Evolutionary conservation across 495 filamentous ascomycete species (phyloP).

Genomic region (Trypethelium eluteriae): DNA sequence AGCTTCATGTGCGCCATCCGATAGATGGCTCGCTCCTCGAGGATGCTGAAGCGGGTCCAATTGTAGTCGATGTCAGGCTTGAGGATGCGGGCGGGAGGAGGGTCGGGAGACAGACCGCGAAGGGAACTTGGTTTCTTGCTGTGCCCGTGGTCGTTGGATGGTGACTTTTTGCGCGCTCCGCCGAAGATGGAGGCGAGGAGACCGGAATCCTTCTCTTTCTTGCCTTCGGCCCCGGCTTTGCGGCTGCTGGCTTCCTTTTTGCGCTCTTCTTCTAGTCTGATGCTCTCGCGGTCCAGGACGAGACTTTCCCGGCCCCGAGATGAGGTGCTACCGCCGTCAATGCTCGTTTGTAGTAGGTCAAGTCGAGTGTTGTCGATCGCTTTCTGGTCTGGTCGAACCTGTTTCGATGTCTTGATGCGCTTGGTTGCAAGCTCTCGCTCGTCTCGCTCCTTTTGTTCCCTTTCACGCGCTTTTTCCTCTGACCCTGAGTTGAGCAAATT

Average conservation of each 20-base stretch:
- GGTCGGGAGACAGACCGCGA: conserved; percentile 74
- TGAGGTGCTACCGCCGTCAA: conserved; percentile 45
- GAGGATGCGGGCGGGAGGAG: conserved; percentile 56
- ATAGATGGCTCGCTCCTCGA: conserved; percentile 96
- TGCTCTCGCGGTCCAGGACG: conserved; percentile 65
- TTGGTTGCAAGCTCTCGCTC: conserved; percentile 40
- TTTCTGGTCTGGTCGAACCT: conserved; percentile 40
- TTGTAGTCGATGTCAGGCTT: conserved; percentile 85
- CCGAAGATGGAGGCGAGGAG: conserved; percentile 88
- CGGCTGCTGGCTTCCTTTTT: conserved; percentile 66
- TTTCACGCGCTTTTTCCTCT: conserved; percentile 57
- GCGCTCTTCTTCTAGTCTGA: conserved; percentile 72
- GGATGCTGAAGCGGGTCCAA: conserved; percentile 90
- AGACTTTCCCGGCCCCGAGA: conserved; percentile 71
- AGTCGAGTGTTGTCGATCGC: conserved; percentile 67
- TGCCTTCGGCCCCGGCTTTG: conserved; percentile 62
- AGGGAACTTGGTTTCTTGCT: conserved; percentile 62
- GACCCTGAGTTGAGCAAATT: conserved; percentile 43
- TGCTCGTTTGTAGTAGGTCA: conserved; percentile 74
- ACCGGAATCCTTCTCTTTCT: conserved; percentile 78
- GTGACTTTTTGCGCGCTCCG: conserved; percentile 73
- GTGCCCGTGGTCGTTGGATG: conserved; percentile 52
- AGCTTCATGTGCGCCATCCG: conserved; percentile 98
- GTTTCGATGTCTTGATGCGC: conserved; percentile 38
- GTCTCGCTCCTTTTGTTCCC: conserved; percentile 47